Evolutionary conservation across 805 yeast genomes (phyloP).

Genomic region (Lachancea waltii): DNA sequence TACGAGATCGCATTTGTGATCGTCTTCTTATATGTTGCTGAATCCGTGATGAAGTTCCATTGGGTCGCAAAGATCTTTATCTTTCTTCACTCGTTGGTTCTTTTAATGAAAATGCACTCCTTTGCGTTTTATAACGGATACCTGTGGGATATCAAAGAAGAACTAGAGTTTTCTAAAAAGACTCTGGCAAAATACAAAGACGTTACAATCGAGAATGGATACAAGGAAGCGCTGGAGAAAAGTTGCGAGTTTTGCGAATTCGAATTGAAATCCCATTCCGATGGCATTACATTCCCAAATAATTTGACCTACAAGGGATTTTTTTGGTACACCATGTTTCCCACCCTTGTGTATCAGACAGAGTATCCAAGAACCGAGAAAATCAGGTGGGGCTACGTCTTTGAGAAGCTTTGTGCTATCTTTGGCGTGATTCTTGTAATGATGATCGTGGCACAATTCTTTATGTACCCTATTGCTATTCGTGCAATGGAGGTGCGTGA

Average conservation of each 20-base stretch:
- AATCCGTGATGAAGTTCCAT: conserved; percentile 46
- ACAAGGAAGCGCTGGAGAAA: conserved; percentile 35
- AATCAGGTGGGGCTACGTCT: conserved; percentile 64
- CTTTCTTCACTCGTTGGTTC: conserved; percentile 75
- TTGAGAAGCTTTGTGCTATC: conserved; percentile 66
- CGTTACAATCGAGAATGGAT: conserved; percentile 22
- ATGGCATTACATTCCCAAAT: conserved; percentile 50
- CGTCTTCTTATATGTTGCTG: conserved; percentile 52
- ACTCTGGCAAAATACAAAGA: conserved; percentile 39
- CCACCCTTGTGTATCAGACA: conserved; percentile 78
- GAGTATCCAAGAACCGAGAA: conserved; percentile 69
- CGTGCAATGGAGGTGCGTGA: conserved; percentile 49
- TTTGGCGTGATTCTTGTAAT: conserved; percentile 82
- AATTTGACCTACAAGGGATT: conserved; percentile 62
- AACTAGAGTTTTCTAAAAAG: conserved; percentile 43
- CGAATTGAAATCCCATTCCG: conserved; percentile 59
- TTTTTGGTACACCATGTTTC: conserved; percentile 79
- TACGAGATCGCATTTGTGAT: conserved; percentile 50
- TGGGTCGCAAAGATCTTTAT: conserved; percentile 91
- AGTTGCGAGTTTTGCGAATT: conserved; percentile 62
- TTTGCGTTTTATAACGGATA: conserved; percentile 90
- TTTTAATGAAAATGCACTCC: conserved; percentile 93
- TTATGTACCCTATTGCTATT: conserved; percentile 66
- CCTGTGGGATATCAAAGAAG: conserved; percentile 58
- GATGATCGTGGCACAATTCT: conserved; percentile 72